phyloP scores from a whole-genome alignment of 176 grass and related monocot species.

The Hordeum vulgare region MorexV3_pseudomolecules_assembly NC_058519.1:637093909-637094408 shows the following conservation, averaged over 20 bases:
- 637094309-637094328: background rate
- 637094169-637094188: conserved; percentile 92
- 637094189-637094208: conserved; percentile 67
- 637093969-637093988: background rate
- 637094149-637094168: conserved; percentile 97
- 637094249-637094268: background rate
- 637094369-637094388: background rate
- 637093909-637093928: no score
- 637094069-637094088: conserved; percentile 21
- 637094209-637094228: conserved; percentile 70
- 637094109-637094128: conserved; percentile 83
- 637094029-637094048: background rate
- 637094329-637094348: background rate
- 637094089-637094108: conserved; percentile 85
- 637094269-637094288: conserved; percentile 14
- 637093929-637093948: no score
- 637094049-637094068: background rate
- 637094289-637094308: background rate
- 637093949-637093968: background rate
- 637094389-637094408: background rate
- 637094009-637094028: background rate
- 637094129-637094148: conserved; percentile 88
- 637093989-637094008: background rate
- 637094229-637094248: background rate
- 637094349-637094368: background rate